Percentiles rank a stretch among this genome's conserved stretches.
Conservation (phyloP, 495 filamentous ascomycete species). For the Xylaria palmicola region DNA sequence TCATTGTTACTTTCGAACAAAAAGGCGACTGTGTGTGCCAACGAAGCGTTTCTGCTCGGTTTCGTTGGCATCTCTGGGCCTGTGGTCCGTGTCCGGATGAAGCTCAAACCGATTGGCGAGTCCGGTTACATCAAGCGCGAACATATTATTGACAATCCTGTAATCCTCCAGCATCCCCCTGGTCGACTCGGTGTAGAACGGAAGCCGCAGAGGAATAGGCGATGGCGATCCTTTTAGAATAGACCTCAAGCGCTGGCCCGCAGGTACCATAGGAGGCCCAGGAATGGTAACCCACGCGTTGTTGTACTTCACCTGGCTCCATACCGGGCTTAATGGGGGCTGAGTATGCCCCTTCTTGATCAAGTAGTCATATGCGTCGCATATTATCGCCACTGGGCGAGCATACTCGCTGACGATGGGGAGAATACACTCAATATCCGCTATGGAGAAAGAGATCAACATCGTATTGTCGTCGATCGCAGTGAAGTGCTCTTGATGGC, state of each 20-base stretch:
- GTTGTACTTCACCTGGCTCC: slow-evolving; percentile 1
- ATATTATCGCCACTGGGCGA: slow-evolving; percentile 4
- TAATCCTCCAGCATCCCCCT: slow-evolving; percentile 3
- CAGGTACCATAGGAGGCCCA: neutral
- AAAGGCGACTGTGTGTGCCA: neutral
- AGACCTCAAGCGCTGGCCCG: too few species aligned
- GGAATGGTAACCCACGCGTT: slow-evolving; percentile 1
- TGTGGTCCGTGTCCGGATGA: neutral
- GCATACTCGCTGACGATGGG: slow-evolving; percentile 7
- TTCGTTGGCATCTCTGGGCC: neutral
- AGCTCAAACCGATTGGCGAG: slow-evolving; percentile 2
- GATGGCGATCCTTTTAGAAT: neutral
- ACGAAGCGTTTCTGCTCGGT: neutral
- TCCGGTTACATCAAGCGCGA: neutral
- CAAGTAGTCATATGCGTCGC: neutral
- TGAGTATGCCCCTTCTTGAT: neutral
- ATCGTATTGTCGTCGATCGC: slow-evolving; percentile 12
- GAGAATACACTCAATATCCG: slow-evolving; percentile 5
- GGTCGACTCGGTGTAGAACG: slow-evolving; percentile 11
- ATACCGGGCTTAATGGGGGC: neutral
- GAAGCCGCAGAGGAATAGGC: neutral
- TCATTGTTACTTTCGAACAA: slow-evolving; percentile 15
- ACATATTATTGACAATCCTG: neutral
- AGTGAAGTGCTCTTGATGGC: slow-evolving; percentile 2
- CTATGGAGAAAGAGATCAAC: slow-evolving; percentile 2